Conservation (phyloP, 2,329 filamentous ascomycete genomes). For the Plenodomus tracheiphilus region DNA sequence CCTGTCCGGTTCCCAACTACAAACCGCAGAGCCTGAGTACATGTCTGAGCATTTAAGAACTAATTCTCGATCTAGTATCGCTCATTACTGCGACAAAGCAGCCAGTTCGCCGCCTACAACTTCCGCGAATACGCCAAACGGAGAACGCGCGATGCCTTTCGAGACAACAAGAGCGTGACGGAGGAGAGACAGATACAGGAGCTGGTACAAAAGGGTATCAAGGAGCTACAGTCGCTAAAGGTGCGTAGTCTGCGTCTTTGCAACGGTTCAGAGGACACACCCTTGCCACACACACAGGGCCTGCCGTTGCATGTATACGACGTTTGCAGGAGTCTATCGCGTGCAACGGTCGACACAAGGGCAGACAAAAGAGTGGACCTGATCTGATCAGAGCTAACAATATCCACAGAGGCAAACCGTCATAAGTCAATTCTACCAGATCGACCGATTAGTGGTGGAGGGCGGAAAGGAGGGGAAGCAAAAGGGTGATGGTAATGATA, state of each 20-base stretch:
- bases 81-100: conserved; percentile 81
- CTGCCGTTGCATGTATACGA: neutral
- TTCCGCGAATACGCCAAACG: conserved; percentile 96
- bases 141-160: conserved; percentile 87
- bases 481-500: conserved; percentile 65
- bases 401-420: conserved; percentile 81
- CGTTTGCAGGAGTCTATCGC: neutral
- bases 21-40: neutral
- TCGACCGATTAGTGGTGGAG: conserved; percentile 90
- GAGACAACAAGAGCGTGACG: conserved; percentile 72
- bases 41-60: neutral
- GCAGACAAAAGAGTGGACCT: no score
- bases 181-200: conserved; percentile 83
- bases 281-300: neutral
- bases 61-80: conserved; percentile 68
- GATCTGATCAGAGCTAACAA: conserved; percentile 43
- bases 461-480: conserved; percentile 79
- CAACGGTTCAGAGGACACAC: neutral
- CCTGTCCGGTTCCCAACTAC: neutral
- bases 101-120: conserved; percentile 92
- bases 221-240: conserved; percentile 88
- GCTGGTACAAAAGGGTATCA: conserved; percentile 82
- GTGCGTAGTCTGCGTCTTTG: conserved; percentile 55
- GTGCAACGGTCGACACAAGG: no score
- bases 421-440: conserved; percentile 91